Base-by-base conservation (phyloP, 2,329 filamentous ascomycete species). In the Aspergillus melleus region DNA sequence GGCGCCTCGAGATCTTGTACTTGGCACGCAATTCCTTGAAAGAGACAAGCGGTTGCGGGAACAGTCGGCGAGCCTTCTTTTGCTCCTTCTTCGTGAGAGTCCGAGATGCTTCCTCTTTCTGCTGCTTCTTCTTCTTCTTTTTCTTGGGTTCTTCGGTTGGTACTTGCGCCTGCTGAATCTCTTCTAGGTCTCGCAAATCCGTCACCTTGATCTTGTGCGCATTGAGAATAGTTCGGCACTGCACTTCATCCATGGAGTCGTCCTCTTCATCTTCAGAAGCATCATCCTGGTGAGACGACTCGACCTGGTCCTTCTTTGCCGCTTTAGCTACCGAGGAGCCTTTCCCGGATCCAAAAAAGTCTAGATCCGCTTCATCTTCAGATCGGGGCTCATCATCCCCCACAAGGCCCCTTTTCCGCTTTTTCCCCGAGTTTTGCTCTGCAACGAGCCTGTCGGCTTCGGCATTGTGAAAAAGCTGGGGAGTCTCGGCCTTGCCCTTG, bases 121-220 rank as follows among this genome's bases (percentile, higher is more conserved):
- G 84, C 62, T 82, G 82, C 69, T 86, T 87, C 57, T 81, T 80
- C 71, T 84, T 85, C 67, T 85, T 86, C 66, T 73, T 77, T 74
- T 75, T 72, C 74, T 75, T 72, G 12, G 76, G 79, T 69, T 74
- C 77, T 49, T 77, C 70, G 57, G 65, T 59, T 57, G 64, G 52
- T 16, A 49, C 65, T 56, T 66, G 67, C 55, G 57, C 62, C 10
- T 62, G 64, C 52, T 69, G 70, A 50, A 73, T 73, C 22, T 71
- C 72, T 49, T 76, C 77, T 46, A 79, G 68, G 47, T 81, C 82
- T 24, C 85, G 86, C n/a, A 96, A 79, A 52, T 96, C 80, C 0
- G 90, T 91, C 44, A 96, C 84, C 75, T 96, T 96, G 65, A 97
- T 81, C 64, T 92, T 90, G 76, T 96, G 92, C 58, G 87, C 89